Conservation (phyloP, 345 rosid species). For the Populus alba region DNA sequence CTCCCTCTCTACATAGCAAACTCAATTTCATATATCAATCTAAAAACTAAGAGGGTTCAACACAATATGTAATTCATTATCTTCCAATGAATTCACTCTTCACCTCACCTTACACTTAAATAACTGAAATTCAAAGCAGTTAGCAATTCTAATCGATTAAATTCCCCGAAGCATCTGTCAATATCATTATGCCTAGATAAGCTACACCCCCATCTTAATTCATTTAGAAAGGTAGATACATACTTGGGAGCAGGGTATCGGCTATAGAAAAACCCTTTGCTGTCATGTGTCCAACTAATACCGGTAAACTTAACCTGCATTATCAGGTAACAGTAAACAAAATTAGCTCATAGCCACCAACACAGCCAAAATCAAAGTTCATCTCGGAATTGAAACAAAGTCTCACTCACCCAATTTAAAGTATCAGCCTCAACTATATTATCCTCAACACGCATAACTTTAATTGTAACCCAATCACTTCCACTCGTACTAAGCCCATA, state of each 20-base stretch:
- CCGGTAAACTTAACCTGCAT: conserved; percentile 70
- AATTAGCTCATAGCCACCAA: background rate
- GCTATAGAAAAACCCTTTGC: conserved; percentile 84
- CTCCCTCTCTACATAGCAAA: conserved; percentile 58
- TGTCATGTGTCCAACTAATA: conserved; percentile 84
- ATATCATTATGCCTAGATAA: too few species aligned
- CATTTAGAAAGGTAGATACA: conserved; percentile 11
- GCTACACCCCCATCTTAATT: too few species aligned
- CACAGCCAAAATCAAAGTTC: background rate
- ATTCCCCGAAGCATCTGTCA: too few species aligned
- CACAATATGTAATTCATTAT: background rate
- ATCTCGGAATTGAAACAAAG: background rate
- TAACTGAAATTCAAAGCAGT: too few species aligned
- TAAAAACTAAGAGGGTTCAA: background rate
- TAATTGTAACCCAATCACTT: conserved; percentile 88
- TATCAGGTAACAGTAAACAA: background rate
- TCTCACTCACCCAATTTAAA: conserved; percentile 66
- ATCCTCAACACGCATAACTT: conserved; percentile 60
- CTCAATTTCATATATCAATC: background rate
- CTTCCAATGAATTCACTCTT: too few species aligned
- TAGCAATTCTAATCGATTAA: too few species aligned
- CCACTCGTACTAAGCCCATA: conserved; percentile 83
- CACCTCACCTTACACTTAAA: too few species aligned
- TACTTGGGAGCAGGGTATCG: conserved; percentile 86
- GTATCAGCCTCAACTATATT: conserved; percentile 63